Base-by-base conservation (phyloP, 257 asterid species). In the Primulina huaijiensis region DNA sequence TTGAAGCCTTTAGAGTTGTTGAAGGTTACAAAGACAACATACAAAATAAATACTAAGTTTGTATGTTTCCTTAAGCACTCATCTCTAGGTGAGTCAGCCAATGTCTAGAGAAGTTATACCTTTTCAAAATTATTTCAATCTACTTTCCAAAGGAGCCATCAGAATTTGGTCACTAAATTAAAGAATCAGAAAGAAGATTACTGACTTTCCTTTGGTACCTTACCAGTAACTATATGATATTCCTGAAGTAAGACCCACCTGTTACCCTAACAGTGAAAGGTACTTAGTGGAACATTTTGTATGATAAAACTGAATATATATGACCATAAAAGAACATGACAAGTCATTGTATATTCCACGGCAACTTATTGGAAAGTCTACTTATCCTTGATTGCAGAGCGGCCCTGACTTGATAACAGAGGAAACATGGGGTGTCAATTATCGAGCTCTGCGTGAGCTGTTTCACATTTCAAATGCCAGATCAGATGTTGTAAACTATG, bases 381-480 rank as follows among this genome's bases (percentile, higher is more conserved):
- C 33, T 6, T 66, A 37, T 74, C 64, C 43, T 23, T 82, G 63
- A 69, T 64, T 67, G 55, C 85, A 92, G 98, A 92, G 97, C 77
- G 98, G 98, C 56, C 98, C 98, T 6, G 97, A 92, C 81, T 78
- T 90, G 85, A 89, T 84, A 34, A 81, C 90, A 2, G 92, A 88
- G 83, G 89, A 81, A 64, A 86, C 95, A 72, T 92, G 97, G 96
- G 98, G 98, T 57, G 97, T 92, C 67, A 92, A 92, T 63, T 89
- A 88, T 72, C 95, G 97, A 62, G 92, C 97, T 74, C 77, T 90
- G 37, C 84, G 82, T n/a, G 97, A 92, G 82, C 83, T 92, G 61
- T 92, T 92, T 75, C 74, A 81, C 73, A 83, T 86, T 68, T 86
- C 92, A 17, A 84, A 76, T 64, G 84, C 77, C 64, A 90, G 98